Conservation (phyloP, 148 eudicot genomes). For the Persicaria tinctoria region DNA sequence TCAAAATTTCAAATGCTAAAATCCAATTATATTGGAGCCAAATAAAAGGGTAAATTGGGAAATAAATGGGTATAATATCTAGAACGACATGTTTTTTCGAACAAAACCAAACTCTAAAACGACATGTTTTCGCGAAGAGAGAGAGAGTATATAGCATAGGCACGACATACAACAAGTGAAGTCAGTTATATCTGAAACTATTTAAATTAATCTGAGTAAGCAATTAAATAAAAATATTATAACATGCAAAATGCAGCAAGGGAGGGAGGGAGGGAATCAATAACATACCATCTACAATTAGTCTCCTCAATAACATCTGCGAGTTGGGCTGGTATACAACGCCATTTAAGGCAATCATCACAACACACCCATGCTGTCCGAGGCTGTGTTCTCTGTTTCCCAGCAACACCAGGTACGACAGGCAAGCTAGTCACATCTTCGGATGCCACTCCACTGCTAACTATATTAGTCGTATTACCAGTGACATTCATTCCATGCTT, state of each 20-base stretch:
- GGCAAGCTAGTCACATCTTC: conserved; percentile 21
- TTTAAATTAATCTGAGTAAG: not conserved
- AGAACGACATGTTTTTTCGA: no score
- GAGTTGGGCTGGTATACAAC: conserved; percentile 76
- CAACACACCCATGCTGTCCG: conserved; percentile 91
- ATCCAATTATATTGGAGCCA: no score
- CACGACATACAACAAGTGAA: not conserved
- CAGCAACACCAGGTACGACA: conserved; percentile 21
- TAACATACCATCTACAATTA: conserved; percentile 61
- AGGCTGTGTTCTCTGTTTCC: conserved; percentile 26
- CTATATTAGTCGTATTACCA: conserved; percentile 20
- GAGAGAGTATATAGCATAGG: not conserved
- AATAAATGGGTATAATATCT: no score
- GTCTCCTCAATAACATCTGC: conserved; percentile 82
- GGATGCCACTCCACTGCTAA: conserved; percentile 19
- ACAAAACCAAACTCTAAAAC: no score
- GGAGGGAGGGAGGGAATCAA: not conserved
- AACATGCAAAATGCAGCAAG: not conserved
- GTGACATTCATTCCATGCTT: conserved; percentile 19
- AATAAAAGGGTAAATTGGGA: no score
- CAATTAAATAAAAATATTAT: not conserved
- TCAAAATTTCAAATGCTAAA: no score
- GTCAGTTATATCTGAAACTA: not conserved
- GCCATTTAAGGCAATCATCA: conserved; percentile 92
- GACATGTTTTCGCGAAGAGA: no score